A percentile compares a stretch with the other conserved stretches of the same genome.
Conservation (phyloP, 495 filamentous ascomycete species). For the Talaromyces liani region DNA sequence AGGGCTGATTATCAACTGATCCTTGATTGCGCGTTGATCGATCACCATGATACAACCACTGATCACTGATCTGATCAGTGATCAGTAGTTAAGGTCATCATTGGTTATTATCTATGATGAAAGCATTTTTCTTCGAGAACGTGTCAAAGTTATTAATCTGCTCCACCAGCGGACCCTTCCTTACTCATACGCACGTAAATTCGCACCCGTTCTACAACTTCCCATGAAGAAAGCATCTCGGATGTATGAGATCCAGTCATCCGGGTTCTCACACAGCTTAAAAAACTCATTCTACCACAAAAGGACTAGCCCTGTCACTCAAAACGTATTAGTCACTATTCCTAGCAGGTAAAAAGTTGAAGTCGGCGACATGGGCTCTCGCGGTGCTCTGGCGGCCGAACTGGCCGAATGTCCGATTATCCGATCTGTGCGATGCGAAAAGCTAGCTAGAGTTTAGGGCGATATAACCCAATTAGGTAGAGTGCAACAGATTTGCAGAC, state of each 20-base stretch:
- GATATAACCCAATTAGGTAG: not conserved
- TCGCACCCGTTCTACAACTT: not conserved
- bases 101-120: not conserved
- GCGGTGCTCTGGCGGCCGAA: not conserved
- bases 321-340: not conserved
- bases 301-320: not conserved
- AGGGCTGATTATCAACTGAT: not conserved
- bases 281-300: not conserved
- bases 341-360: not conserved
- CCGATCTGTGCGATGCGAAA: not conserved
- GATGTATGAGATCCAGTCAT: not conserved
- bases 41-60: not conserved
- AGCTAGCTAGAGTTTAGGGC: not conserved
- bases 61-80: not conserved
- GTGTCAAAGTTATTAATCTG: not conserved
- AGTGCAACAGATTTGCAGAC: not conserved
- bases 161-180: not conserved
- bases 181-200: not conserved
- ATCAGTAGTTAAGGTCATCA: not conserved
- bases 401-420: constrained; percentile 3
- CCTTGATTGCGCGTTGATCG: not conserved
- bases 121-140: not conserved
- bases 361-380: not conserved
- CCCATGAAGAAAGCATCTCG: not conserved
- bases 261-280: not conserved